Percentiles rank a stretch among this genome's conserved stretches.
Evolutionary conservation across 306 rosid genomes (phyloP).

Genomic region (Trifolium subterraneum): DNA sequence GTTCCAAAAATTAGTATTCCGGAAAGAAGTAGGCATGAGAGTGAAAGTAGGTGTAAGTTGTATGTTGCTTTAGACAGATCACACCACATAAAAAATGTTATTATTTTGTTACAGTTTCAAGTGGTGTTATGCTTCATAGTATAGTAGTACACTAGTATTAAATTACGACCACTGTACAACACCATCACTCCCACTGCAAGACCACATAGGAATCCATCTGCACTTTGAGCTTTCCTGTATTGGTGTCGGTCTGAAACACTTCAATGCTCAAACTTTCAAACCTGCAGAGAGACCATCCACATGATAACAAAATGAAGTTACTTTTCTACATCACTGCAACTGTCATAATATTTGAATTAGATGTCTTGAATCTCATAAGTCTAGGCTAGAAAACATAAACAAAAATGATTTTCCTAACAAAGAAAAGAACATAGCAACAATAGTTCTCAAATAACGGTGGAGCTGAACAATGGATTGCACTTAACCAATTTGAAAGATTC

Average conservation of each 20-base stretch:
- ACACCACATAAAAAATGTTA: background rate
- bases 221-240: slow-evolving; percentile 26
- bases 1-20: background rate
- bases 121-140: slow-evolving; percentile 22
- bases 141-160: background rate
- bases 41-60: background rate
- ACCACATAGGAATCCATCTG: slow-evolving; percentile 26
- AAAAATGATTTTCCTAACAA: slow-evolving; percentile 13
- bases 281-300: slow-evolving; percentile 26
- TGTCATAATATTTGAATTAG: slow-evolving; percentile 16
- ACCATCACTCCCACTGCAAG: slow-evolving; percentile 15
- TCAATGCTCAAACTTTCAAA: slow-evolving; percentile 26
- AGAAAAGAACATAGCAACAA: slow-evolving; percentile 15
- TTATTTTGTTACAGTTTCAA: slow-evolving; percentile 6
- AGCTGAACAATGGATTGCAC: slow-evolving; percentile 4
- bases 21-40: background rate
- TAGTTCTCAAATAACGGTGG: background rate
- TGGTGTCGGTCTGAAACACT: slow-evolving; percentile 3
- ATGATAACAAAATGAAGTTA: slow-evolving; percentile 31
- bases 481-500: slow-evolving; percentile 7
- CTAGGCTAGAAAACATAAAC: background rate
- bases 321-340: background rate
- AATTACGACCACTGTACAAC: slow-evolving; percentile 36
- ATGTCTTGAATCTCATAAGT: slow-evolving; percentile 6
- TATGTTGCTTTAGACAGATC: background rate